These are phyloP conservation scores for Aspergillus tanneri DNA, from an alignment of 2,329 filamentous ascomycete species.

Conservation along the genomic window DNA sequence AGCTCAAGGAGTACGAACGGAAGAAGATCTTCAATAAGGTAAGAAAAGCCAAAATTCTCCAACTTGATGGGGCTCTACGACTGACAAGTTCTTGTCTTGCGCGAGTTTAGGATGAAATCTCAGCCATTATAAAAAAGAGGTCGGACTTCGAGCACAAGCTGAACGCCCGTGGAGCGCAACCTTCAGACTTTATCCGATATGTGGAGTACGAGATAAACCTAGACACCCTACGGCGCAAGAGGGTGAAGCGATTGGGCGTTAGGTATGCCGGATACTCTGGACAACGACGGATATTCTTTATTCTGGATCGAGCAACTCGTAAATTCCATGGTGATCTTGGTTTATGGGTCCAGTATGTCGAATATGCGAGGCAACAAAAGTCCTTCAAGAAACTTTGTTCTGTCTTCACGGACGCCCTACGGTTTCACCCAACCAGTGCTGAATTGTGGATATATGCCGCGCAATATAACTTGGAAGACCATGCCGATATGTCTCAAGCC, in stretches of 20 bases:
- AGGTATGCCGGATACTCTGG: conserved; percentile 69
- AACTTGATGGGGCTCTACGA: conserved; percentile 4
- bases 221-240: conserved; percentile 76
- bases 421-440: conserved; percentile 79
- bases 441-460: conserved; percentile 84
- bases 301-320: conserved; percentile 81
- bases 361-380: conserved; percentile 70
- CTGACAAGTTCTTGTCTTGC: conserved; percentile 8
- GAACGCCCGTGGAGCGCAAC: conserved; percentile 73
- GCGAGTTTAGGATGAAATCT: conserved; percentile 73
- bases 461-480: conserved; percentile 70
- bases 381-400: conserved; percentile 61
- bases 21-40: conserved; percentile 88
- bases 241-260: conserved; percentile 76
- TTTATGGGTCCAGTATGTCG: conserved; percentile 88
- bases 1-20: conserved; percentile 86
- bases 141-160: conserved; percentile 92
- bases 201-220: conserved; percentile 67
- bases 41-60: conserved; percentile 9
- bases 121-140: conserved; percentile 81
- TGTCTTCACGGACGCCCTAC: conserved; percentile 66
- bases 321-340: conserved; percentile 78
- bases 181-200: conserved; percentile 81
- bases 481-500: conserved; percentile 84
- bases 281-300: conserved; percentile 80